Conservation (phyloP, 768 basidiomycete genomes). For the Auriscalpium microsporum region DNA sequence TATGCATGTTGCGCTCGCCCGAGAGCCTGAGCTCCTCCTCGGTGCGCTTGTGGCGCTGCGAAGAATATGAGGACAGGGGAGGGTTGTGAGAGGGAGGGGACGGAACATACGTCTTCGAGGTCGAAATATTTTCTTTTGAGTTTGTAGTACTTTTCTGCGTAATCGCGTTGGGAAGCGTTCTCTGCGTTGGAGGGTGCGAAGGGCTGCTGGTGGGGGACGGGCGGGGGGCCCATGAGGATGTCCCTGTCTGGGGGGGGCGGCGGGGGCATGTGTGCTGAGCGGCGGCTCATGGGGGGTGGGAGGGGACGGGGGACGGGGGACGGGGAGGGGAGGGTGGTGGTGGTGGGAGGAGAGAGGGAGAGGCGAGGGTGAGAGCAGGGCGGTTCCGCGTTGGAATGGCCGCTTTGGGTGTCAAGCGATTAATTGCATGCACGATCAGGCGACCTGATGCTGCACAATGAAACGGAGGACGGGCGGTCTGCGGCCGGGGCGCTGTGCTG, state of each 20-base stretch:
- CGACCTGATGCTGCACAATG: constrained; percentile 1
- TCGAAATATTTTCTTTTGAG: constrained; percentile 61
- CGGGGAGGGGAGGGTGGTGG: constrained; percentile 7
- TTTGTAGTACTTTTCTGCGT: constrained; percentile 53
- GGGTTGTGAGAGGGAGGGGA: background rate
- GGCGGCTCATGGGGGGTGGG: constrained; percentile 7
- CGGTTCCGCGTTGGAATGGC: constrained; percentile 15
- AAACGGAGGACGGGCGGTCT: constrained; percentile 7
- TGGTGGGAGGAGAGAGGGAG: constrained; percentile 18
- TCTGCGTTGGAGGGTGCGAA: constrained; percentile 21
- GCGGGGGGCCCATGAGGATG: constrained; percentile 43
- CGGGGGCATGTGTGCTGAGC: constrained; percentile 13
- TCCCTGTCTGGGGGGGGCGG: constrained; percentile 37
- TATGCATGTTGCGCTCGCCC: constrained; percentile 53
- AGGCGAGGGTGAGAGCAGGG: constrained; percentile 7
- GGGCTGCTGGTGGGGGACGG: constrained; percentile 28
- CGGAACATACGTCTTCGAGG: constrained; percentile 52
- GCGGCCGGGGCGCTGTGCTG: constrained; percentile 1
- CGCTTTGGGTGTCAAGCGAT: constrained; percentile 14
- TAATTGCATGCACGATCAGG: constrained; percentile 9
- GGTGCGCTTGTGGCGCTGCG: constrained; percentile 52
- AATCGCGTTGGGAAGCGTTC: constrained; percentile 31
- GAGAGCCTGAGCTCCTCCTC: constrained; percentile 49
- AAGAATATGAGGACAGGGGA: background rate
- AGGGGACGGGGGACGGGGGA: constrained; percentile 7